Base-by-base conservation (phyloP, 2,329 filamentous ascomycete species). In the Zymoseptoria brevis region DNA sequence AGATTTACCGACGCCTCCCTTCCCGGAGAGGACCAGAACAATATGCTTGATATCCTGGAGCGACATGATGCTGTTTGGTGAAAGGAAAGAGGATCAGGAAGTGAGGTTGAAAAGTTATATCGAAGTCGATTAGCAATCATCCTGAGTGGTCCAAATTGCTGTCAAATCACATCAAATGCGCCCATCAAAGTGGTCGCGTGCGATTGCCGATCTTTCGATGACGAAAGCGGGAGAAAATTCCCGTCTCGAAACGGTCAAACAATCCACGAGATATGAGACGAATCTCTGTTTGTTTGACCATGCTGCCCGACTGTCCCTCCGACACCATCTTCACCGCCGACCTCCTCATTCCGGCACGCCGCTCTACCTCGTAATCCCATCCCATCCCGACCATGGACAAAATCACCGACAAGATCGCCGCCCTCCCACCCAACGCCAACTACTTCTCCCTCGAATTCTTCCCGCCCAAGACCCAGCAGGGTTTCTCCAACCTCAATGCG, bases 391-490 rank as follows among this genome's bases (percentile, higher is more conserved):
- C 53, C 87, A 91, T 78, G 94, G 89, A 66, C 63, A 66, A 61
- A 54, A 52, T 66, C 30, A 77, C 90, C 63, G 88, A 95, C 81
- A 96, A 96, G 81, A 93, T 97, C 72, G 89, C 89, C 76, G 89
- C 90, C 62, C 79, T 99, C 78, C 89, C 90, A 74, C 83, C 87
- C 64, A 85, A 89, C 75, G 83, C 84, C 65, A 86, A 83, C 73
- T 97, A 94, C 80, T 96, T 96, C 77, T 97, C 94, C 53, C 87
- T 97, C 76, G 94, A 99, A 78, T 99, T 99, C 84, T 99, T 99
- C 79, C 94, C 94, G 66, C 94, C 94, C 64, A 99, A 97, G 80
- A 99, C 94, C 53, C 82, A 87, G 62, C 96, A 96, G 86, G 94
- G 94, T 65, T 95, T 94, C 70, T 87, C 90, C 63, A 99, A 99